A percentile compares a stretch with the other conserved stretches of the same genome.
These are phyloP conservation scores for Aulographum hederae DNA, from an alignment of 2,329 filamentous ascomycete species.

Conservation along the genomic window DNA sequence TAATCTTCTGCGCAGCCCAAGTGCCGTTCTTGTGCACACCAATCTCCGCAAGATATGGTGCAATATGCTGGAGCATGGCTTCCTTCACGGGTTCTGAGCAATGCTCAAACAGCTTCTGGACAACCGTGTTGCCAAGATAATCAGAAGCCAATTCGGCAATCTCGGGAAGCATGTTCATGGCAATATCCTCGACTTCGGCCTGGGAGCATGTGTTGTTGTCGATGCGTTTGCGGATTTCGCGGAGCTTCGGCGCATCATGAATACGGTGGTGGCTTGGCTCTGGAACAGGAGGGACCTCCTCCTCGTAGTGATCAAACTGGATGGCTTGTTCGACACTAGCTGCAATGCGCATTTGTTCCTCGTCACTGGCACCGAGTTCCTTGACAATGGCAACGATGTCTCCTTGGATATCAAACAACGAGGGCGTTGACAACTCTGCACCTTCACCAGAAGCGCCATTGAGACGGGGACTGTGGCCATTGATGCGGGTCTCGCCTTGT, in stretches of 20 bases:
- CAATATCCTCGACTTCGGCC: slow-evolving; percentile 80
- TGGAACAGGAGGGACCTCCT: slow-evolving; percentile 75
- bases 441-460: not conserved
- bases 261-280: slow-evolving; percentile 79
- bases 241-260: slow-evolving; percentile 83
- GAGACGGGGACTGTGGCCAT: not conserved
- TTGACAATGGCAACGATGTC: slow-evolving; percentile 76
- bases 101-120: slow-evolving; percentile 95
- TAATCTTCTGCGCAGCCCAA: slow-evolving; percentile 98
- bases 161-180: slow-evolving; percentile 86
- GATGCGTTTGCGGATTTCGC: slow-evolving; percentile 93
- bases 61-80: slow-evolving; percentile 75
- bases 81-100: slow-evolving; percentile 84
- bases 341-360: slow-evolving; percentile 57
- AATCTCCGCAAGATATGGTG: slow-evolving; percentile 86
- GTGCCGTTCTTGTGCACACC: slow-evolving; percentile 98
- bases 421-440: slow-evolving; percentile 32
- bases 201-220: slow-evolving; percentile 82
- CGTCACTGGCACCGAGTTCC: slow-evolving; percentile 70
- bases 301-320: slow-evolving; percentile 49
- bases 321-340: slow-evolving; percentile 61
- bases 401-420: slow-evolving; percentile 57
- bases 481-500: slow-evolving; percentile 20
- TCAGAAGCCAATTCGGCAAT: slow-evolving; percentile 90
- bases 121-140: slow-evolving; percentile 97